Conservation (phyloP, 2,329 filamentous ascomycete genomes). For the Lachnellula subtilissima region DNA sequence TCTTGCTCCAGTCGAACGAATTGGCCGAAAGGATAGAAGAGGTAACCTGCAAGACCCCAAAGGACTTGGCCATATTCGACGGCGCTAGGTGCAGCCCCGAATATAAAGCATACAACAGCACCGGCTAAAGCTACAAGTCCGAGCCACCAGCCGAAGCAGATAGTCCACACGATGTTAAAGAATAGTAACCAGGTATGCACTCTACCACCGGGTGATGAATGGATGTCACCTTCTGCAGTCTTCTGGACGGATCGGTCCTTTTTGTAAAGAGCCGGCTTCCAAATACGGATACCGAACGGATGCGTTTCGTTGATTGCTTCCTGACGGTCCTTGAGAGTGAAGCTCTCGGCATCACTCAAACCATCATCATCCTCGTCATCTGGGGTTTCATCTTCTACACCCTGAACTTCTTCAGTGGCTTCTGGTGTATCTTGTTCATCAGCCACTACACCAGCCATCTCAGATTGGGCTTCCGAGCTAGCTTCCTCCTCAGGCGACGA, state of each 20-base stretch:
- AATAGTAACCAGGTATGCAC: constrained; percentile 80
- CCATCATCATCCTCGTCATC: constrained; percentile 62
- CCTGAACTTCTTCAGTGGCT: constrained; percentile 22
- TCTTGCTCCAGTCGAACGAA: constrained; percentile 92
- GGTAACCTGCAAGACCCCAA: constrained; percentile 76
- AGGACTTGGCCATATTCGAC: constrained; percentile 81
- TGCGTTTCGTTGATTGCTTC: constrained; percentile 98
- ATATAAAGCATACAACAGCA: constrained; percentile 71
- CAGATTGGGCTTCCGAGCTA: constrained; percentile 20
- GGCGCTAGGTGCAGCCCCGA: constrained; percentile 74
- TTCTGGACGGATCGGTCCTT: constrained; percentile 95
- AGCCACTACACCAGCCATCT: constrained; percentile 14
- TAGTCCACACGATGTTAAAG: constrained; percentile 86
- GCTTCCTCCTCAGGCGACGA: constrained; percentile 43
- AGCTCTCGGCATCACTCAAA: constrained; percentile 90
- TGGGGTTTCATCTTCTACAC: constrained; percentile 36
- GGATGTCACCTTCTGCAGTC: constrained; percentile 92
- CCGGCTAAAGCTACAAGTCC: constrained; percentile 69
- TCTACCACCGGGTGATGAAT: constrained; percentile 83
- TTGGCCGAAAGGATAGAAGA: constrained; percentile 95
- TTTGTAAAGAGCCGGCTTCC: constrained; percentile 98
- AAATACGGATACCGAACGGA: constrained; percentile 96
- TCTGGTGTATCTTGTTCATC: constrained; percentile 12
- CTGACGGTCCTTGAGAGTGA: constrained; percentile 94
- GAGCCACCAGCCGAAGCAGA: constrained; percentile 96